Conservation (phyloP, 306 rosid species). For the Potentilla sterilis region DNA sequence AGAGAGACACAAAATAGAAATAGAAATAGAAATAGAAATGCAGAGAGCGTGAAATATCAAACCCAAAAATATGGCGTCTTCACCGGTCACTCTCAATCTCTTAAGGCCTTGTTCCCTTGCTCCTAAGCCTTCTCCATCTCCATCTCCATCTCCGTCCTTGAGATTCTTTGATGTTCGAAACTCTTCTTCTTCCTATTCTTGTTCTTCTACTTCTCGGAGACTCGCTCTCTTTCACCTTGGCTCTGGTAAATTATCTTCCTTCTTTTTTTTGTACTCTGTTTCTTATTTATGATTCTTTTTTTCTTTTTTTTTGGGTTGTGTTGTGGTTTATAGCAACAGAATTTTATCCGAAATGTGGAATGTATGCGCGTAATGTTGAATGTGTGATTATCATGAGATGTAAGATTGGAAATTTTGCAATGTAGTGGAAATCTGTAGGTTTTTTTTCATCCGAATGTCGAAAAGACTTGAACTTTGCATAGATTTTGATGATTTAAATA, state of each 20-base stretch:
- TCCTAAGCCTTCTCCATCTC: too few relatives aligned
- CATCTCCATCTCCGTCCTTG: conserved; percentile 3
- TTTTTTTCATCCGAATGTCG: background rate
- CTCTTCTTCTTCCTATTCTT: conserved; percentile 18
- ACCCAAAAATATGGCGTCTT: conserved; percentile 20
- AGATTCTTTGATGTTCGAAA: conserved; percentile 5
- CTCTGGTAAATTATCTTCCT: conserved; percentile 35
- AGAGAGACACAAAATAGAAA: background rate
- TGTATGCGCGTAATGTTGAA: conserved; percentile 2
- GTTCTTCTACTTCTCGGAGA: conserved; percentile 42
- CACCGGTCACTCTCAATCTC: conserved; percentile 13
- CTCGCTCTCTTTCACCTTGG: conserved; percentile 43
- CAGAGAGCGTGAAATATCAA: background rate
- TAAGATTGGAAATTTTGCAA: background rate
- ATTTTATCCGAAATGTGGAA: background rate
- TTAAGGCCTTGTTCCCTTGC: conserved; percentile 12
- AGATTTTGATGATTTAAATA: background rate
- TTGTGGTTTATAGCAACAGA: background rate
- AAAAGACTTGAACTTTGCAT: background rate
- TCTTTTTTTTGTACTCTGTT: background rate
- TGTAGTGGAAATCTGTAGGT: background rate
- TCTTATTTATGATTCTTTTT: background rate
- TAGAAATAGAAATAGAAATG: too few relatives aligned
- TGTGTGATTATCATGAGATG: background rate
- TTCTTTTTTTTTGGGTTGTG: background rate